Base-by-base conservation (phyloP, 176 grass and related monocot genomes). In the Triticum urartu region DNA sequence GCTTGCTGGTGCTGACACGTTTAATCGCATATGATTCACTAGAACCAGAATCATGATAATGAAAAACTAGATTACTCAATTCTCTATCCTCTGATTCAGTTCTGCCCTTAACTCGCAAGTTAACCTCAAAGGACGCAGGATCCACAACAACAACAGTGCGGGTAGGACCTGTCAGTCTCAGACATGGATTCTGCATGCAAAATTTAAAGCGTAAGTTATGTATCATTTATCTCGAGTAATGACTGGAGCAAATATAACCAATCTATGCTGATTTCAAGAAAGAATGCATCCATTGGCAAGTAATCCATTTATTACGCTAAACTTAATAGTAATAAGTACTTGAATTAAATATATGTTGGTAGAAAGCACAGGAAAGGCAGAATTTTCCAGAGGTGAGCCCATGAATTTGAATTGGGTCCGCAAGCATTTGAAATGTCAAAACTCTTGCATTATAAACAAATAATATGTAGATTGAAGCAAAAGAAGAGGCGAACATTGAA, bases 141-240 rank as follows among this genome's bases (percentile, higher is more conserved):
- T 12, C 83, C 32, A 3, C 45, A 32, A 38, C 47, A 42, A 85
- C 12, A 12, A 85, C 62, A 38, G 28, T 72, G 11, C 83, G 72
- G 26, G 64, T 64, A 52, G 83, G 83, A 52, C 83, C 83, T 20
- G 83, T 77, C 61, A 85, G 12, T 67, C 22, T 33, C 33, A 85
- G 4, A 54, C 48, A 67, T 54, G 40, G 61, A 67, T 77, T 76
- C 83, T 81, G 85, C 85, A 74, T 71, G 26, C 26, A 38, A 68
- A 68, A 18, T 35, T 68, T 18, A 68, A 7, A 18, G 9, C 3
- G 65, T 20, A 68, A 68, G 17, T 34, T 34, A 68, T 24, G 68
- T 72, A 22, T 22, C 20, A n/a, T 40, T 71, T 40, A 5, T 40
- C 35, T 15, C 4, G 4, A 50, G 13, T 50, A 12, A 2, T 47